Evolutionary conservation across 2,329 filamentous ascomycete species (phyloP).

Genomic region (Beauveria sp.): DNA sequence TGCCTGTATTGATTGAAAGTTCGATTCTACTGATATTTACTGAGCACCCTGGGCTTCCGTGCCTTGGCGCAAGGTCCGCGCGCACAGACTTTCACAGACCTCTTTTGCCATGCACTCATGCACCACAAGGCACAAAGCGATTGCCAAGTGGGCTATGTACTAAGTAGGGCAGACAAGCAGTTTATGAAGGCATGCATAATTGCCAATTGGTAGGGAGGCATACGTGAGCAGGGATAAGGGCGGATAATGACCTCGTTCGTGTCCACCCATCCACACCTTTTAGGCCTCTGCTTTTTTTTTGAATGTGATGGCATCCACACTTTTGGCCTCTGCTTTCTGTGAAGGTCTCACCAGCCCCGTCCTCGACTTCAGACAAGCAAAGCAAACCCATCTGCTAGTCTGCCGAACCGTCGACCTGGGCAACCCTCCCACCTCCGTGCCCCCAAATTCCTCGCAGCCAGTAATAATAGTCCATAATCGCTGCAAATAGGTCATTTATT

Average conservation of each 20-base stretch:
- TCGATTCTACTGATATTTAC: background rate
- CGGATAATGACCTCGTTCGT: background rate
- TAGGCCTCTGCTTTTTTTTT: background rate
- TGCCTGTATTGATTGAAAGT: background rate
- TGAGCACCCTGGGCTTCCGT: background rate
- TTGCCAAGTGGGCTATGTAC: too few species aligned
- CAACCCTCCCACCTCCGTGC: background rate
- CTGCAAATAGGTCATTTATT: background rate
- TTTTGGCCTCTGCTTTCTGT: background rate
- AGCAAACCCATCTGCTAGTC: background rate
- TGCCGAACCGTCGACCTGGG: too few species aligned
- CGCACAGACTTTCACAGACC: background rate
- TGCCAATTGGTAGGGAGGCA: background rate
- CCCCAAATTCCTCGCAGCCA: background rate
- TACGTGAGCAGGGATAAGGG: background rate
- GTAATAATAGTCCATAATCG: background rate
- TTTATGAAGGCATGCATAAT: background rate
- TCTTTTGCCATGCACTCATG: background rate
- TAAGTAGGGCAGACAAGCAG: background rate
- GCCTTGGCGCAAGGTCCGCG: background rate
- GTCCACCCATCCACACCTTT: background rate
- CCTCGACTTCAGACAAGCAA: background rate
- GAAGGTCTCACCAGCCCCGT: background rate
- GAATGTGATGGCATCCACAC: background rate
- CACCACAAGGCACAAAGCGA: too few species aligned